Base-by-base conservation (phyloP, 306 rosid species). In the Trichosanthes cucumerina region DNA sequence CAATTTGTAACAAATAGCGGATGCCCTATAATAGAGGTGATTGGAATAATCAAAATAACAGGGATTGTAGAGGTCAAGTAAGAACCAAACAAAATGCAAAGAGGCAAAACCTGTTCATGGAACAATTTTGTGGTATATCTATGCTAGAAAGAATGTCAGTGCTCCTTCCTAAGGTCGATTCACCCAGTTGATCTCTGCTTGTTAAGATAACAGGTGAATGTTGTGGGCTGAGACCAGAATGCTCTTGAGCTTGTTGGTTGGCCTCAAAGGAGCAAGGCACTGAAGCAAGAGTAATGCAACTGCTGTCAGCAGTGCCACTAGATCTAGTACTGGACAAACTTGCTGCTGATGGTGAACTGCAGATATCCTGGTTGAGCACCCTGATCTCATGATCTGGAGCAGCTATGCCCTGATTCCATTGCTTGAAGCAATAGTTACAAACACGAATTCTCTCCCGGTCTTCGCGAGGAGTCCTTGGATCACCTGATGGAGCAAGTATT, bases 401-500 rank as follows among this genome's bases (percentile, higher is more conserved):
- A 83, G 84, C 87, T 79, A 79, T 7, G 26, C 94, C 92, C 81
- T 86, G 86, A 86, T 89, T 89, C 90, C 90, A 90, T 85, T 91
- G 93, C 89, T 89, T 89, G 91, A 81, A 93, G 86, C 99, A 96
- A 81, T 80, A 96, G 84, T 91, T 91, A 82, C 99, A 96, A 14
- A 88, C 98, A 60, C 98, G 97, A 85, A 96, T 84, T 87, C 82
- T 92, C 78, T 92, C 98, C 84, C 76, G 41, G 79, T 92, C 98
- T 50, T 88, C 97, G 85, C 63, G 59, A 59, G 85, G 54, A 73
- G 75, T 83, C 65, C 82, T 79, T 81, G 84, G 84, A 73, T 82
- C 78, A 80, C 80, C 76, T 54, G 86, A 82, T 21, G 89, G 86
- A 63, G 90, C 84, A 79, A 96, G 97, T 79, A 96, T 81, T 3